Conservation (phyloP, 2,329 filamentous ascomycete species). For the Dothidotthia symphoricarpi region DNA sequence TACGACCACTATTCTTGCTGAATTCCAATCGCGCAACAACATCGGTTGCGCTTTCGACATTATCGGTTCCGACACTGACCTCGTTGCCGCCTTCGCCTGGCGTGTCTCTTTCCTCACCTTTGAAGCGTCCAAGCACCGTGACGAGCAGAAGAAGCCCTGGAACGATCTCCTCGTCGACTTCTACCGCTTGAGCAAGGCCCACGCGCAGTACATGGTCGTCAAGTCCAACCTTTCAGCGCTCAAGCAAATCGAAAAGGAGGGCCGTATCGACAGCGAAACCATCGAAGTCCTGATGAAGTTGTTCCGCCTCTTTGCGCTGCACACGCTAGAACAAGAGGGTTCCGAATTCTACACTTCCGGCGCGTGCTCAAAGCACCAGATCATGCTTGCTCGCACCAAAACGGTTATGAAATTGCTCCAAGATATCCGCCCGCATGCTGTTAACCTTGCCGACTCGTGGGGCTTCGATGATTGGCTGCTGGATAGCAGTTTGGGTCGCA, state of each 20-base stretch:
- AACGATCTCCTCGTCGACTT: constrained; percentile 77
- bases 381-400: constrained; percentile 65
- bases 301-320: constrained; percentile 64
- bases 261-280: constrained; percentile 58
- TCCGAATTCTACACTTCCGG: constrained; percentile 70
- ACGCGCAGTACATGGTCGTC: constrained; percentile 74
- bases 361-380: constrained; percentile 70
- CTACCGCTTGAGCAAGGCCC: constrained; percentile 71
- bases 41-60: constrained; percentile 73
- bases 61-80: constrained; percentile 66
- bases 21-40: constrained; percentile 64
- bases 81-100: constrained; percentile 74
- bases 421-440: constrained; percentile 70
- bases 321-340: constrained; percentile 67
- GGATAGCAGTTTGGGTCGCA: constrained; percentile 67
- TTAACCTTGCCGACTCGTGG: constrained; percentile 71
- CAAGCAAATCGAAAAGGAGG: constrained; percentile 53
- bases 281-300: constrained; percentile 61
- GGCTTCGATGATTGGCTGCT: constrained; percentile 76
- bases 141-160: constrained; percentile 71
- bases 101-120: constrained; percentile 72
- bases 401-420: constrained; percentile 68
- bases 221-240: constrained; percentile 76
- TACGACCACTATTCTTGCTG: constrained; percentile 64
- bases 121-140: constrained; percentile 70